Evolutionary conservation across 148 eudicot genomes (phyloP).

Genomic region (Diospyros kaki): DNA sequence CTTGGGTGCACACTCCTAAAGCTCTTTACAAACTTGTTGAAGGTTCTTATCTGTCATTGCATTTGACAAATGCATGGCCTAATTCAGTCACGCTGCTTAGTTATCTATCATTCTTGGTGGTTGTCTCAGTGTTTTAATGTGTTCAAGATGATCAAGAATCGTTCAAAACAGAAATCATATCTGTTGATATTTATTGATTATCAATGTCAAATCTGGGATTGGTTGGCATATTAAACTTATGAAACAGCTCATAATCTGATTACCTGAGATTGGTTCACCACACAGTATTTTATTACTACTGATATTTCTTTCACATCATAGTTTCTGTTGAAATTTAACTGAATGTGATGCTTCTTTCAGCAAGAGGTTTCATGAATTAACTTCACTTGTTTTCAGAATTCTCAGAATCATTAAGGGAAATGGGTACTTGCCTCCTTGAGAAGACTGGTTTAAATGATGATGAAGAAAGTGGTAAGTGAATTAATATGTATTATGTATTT

Average conservation of each 20-base stretch:
- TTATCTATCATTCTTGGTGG: no score
- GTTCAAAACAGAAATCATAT: neutral
- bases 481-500: neutral
- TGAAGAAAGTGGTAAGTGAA: slow-evolving; percentile 78
- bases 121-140: neutral
- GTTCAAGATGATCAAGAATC: neutral
- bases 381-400: slow-evolving; percentile 51
- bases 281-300: neutral
- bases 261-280: neutral
- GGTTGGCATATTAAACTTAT: neutral
- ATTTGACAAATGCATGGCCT: neutral
- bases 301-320: neutral
- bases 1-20: no score
- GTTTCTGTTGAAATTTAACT: neutral
- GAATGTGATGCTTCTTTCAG: neutral
- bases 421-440: slow-evolving; percentile 96
- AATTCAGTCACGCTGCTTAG: neutral
- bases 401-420: slow-evolving; percentile 88
- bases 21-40: neutral
- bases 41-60: neutral
- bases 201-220: neutral
- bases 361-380: neutral
- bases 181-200: no score
- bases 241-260: neutral
- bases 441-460: slow-evolving; percentile 88